Percentiles rank a stretch among this genome's conserved stretches.
phyloP scores from a whole-genome alignment of 805 yeast genomes.

The Brettanomyces bruxellensis region DNA sequence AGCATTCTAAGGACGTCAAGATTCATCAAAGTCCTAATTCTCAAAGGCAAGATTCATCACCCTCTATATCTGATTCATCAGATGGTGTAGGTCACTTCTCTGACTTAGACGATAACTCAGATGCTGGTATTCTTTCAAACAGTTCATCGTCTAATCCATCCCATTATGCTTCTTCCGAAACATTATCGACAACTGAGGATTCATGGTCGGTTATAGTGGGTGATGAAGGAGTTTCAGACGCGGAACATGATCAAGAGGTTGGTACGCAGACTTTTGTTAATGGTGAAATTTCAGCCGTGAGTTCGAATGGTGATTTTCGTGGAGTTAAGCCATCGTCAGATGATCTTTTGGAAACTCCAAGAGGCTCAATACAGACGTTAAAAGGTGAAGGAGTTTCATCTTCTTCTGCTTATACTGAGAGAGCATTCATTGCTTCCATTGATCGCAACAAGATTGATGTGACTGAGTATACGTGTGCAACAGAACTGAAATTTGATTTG shows the following conservation, averaged over 20 bases:
- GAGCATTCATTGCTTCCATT: no score
- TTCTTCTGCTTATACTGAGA: no score
- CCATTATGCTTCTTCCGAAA: background rate
- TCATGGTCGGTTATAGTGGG: conserved; percentile 1
- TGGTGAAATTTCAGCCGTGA: background rate
- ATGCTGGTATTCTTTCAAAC: conserved; percentile 1
- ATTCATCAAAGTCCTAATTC: background rate
- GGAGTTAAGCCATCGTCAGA: no score
- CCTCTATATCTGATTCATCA: background rate
- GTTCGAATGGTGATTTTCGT: no score
- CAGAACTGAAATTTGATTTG: no score
- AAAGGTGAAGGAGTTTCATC: background rate
- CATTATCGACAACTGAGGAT: conserved; percentile 1
- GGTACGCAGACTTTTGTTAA: background rate
- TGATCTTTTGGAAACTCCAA: background rate
- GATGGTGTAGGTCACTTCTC: background rate
- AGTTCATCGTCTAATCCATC: background rate
- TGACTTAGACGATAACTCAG: background rate
- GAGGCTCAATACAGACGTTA: background rate
- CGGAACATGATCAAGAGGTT: background rate
- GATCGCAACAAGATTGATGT: no score
- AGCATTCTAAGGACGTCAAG: background rate
- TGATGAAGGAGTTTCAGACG: background rate
- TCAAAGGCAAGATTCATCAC: background rate
- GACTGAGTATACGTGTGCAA: no score